Evolutionary conservation across 257 asterid species (phyloP), one percentile per base, ranked within the genome.

Genomic region (Primulina eburnea): DNA sequence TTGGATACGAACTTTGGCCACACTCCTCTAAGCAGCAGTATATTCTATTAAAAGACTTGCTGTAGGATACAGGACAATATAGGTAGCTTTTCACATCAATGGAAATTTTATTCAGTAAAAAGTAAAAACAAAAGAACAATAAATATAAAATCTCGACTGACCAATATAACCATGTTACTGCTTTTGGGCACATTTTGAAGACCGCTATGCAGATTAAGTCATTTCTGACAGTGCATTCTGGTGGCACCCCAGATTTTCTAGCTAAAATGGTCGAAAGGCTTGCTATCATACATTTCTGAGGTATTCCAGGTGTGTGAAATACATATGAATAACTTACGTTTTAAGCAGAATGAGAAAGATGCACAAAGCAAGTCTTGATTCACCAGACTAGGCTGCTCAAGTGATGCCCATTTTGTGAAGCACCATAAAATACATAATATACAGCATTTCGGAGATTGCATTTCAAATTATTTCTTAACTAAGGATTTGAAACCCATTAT

Each of bases 341-440:
- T 7, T 7, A 24, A 62, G 30, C 8, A 29, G n/a, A 57, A 43
- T 32, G 18, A 38, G 16, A 64, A 30, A 32, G 38, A 73, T 62
- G 37, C 73, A 72, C 12, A 16, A 43, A n/a, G 69, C 69, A 35
- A 34, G 67, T 33, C 34, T n/a, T 60, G 56, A 60, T 47, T n/a
- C 77, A 37, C 55, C 30, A 71, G 32, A 56, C 6, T 16, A 43
- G n/a, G 12, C 18, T 12, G 18, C 55, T 43, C 7, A 43, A 14
- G 55, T 43, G 14, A 43, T 14, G 18, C 18, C 6, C 17, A 37
- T 43, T 40, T 43, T 12, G 55, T 43, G n/a, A 11, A 6, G 4
- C 18, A 14, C n/a, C 52, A 40, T 40, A 43, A 6, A 43, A n/a
- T 43, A 43, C 18, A 43, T 14, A 43, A 43, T 2, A 12, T 14